Evolutionary conservation across 371 early-diverging fungal species (phyloP).

Genomic region (Chytridium lagenaria): DNA sequence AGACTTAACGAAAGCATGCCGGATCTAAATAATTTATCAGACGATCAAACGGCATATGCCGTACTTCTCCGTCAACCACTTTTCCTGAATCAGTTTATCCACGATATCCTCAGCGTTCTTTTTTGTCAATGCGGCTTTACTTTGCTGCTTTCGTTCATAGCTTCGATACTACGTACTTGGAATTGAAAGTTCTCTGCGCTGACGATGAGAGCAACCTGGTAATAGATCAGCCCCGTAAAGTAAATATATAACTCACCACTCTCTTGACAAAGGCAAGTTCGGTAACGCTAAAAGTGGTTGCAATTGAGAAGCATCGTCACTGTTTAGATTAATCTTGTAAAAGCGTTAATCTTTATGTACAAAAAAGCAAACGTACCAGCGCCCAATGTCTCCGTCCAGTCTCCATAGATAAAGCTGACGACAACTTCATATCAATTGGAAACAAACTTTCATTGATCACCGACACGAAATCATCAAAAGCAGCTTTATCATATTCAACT

Average conservation of each 20-base stretch:
- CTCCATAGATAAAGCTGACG: constrained; percentile 14
- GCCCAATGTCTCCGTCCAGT: constrained; percentile 18
- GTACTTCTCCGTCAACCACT: constrained; percentile 65
- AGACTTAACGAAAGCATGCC: constrained; percentile 65
- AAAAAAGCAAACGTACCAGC: constrained; percentile 11
- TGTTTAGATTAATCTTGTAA: constrained; percentile 67
- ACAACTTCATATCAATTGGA: constrained; percentile 22
- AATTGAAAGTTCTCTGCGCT: constrained; percentile 68
- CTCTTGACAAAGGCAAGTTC: constrained; percentile 68
- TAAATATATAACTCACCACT: constrained; percentile 53
- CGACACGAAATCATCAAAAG: constrained; percentile 15
- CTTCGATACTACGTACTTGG: constrained; percentile 59
- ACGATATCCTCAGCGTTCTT: constrained; percentile 63
- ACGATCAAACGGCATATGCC: neutral
- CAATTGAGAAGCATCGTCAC: constrained; percentile 71
- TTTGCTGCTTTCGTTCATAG: constrained; percentile 60
- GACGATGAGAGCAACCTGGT: constrained; percentile 66
- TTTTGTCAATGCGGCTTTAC: constrained; percentile 61
- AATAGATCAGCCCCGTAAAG: neutral
- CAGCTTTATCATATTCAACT: constrained; percentile 4
- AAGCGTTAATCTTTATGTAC: constrained; percentile 35
- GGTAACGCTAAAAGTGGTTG: constrained; percentile 62
- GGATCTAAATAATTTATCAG: constrained; percentile 34
- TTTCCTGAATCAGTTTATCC: constrained; percentile 59
- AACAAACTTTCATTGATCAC: constrained; percentile 19